Conservation (phyloP, 2,329 filamentous ascomycete genomes). For the Exophiala viscosa region DNA sequence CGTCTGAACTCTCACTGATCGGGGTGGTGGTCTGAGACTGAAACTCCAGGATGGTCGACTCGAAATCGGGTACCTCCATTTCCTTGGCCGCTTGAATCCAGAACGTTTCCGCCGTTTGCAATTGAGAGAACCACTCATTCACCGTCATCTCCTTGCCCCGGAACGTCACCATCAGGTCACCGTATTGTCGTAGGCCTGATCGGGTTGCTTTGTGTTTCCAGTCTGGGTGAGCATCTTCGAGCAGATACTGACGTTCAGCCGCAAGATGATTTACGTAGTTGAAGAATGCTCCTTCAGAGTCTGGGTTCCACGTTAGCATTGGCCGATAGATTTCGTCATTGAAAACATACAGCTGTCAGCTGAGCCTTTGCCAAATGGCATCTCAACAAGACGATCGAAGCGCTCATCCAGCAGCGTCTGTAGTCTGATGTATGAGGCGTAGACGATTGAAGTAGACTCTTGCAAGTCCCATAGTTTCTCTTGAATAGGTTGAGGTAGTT, state of each 20-base stretch:
- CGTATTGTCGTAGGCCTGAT: conserved; percentile 14
- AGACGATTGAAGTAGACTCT: conserved; percentile 26
- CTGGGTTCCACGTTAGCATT: conserved; percentile 6
- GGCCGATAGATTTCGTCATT: neutral
- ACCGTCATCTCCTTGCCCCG: conserved; percentile 22
- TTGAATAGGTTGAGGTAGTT: conserved; percentile 22
- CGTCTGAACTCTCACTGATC: conserved; percentile 14
- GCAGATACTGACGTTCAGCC: conserved; percentile 21
- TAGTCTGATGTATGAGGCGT: conserved; percentile 23
- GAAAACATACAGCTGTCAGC: conserved; percentile 13
- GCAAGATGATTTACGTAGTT: conserved; percentile 24
- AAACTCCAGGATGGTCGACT: conserved; percentile 18
- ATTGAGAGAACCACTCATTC: conserved; percentile 17
- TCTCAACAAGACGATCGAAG: conserved; percentile 21
- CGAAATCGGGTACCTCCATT: conserved; percentile 22
- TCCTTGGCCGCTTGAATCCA: conserved; percentile 19
- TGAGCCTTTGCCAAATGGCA: conserved; percentile 6
- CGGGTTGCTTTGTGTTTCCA: conserved; percentile 25
- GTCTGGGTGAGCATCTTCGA: conserved; percentile 24
- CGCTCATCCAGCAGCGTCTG: conserved; percentile 21
- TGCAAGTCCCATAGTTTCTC: conserved; percentile 22
- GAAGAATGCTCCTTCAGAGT: conserved; percentile 24
- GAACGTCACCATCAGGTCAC: conserved; percentile 14
- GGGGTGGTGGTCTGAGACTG: conserved; percentile 16
- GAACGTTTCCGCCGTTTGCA: conserved; percentile 14